phyloP scores from a whole-genome alignment of 768 basidiomycete species.

The Podaxis sp. region DNA sequence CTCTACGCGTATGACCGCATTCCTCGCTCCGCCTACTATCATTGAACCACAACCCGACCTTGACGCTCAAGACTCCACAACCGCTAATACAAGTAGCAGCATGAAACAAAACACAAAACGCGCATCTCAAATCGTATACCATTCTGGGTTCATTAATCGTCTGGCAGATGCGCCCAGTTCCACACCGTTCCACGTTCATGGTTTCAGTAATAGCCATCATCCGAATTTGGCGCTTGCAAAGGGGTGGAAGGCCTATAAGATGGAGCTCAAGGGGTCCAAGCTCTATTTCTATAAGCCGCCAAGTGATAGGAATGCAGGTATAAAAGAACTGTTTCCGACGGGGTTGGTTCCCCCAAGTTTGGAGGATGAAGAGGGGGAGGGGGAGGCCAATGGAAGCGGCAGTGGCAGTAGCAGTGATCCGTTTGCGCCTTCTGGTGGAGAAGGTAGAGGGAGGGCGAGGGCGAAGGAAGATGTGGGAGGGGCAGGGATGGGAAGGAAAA shows the following conservation, averaged over 20 bases:
- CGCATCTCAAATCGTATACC: slow-evolving; percentile 77
- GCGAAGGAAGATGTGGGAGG: slow-evolving; percentile 19
- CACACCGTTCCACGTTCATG: slow-evolving; percentile 18
- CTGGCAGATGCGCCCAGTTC: slow-evolving; percentile 50
- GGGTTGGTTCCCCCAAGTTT: slow-evolving; percentile 54
- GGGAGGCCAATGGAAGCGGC: slow-evolving; percentile 20
- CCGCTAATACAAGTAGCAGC: neutral
- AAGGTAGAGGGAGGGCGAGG: slow-evolving; percentile 36
- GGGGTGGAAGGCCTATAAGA: slow-evolving; percentile 86
- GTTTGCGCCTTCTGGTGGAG: slow-evolving; percentile 21
- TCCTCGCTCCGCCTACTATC: slow-evolving; percentile 51
- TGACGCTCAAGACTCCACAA: neutral
- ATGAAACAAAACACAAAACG: slow-evolving; percentile 43
- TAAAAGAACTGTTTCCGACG: slow-evolving; percentile 76
- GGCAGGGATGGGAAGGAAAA: slow-evolving; percentile 44
- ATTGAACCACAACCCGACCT: slow-evolving; percentile 35
- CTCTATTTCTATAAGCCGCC: slow-evolving; percentile 87
- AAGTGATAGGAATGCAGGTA: slow-evolving; percentile 56
- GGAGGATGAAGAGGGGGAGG: slow-evolving; percentile 45
- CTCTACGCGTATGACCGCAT: slow-evolving; percentile 24
- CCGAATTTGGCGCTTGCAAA: slow-evolving; percentile 43
- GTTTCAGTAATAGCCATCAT: slow-evolving; percentile 31
- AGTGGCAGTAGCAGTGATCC: slow-evolving; percentile 19
- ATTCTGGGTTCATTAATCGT: slow-evolving; percentile 76
- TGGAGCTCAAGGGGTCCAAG: slow-evolving; percentile 82